Base-by-base conservation (phyloP, 73 alveolate species). In the Durusdinium trenchii region DNA sequence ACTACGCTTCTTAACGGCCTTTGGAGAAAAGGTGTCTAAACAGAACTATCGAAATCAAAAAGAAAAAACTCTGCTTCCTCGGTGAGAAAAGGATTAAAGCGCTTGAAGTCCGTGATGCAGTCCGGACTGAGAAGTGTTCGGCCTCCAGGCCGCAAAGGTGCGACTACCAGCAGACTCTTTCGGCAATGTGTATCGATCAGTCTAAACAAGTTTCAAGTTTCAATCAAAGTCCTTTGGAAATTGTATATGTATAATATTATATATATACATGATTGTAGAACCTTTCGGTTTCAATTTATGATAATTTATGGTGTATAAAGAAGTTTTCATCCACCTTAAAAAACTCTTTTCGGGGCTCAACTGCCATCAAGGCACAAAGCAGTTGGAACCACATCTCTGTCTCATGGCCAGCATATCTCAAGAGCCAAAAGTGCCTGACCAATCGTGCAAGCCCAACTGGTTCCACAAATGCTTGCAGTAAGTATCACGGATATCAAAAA, bases 331-430 rank as follows among this genome's bases (percentile, higher is more conserved):
- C 64, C 62, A 40, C 10, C 60, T 10, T 35, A 71, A 71, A 36
- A 62, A 62, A 14, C 0, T 62, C 38, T 9, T 30, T 9, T 62
- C 35, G 57, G 61, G 57, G 43, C 61, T n/a, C 16, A 20, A 10
- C 16, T 28, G 79, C 94, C 6, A 18, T 69, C 96, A 10, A 36
- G 96, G 45, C 79, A 36, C 98, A 91, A 5, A 91, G 89, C 23
- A 91, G 98, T 54, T 91, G 98, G 89, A 91, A 91, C 98, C 98
- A 91, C 98, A 91, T 91, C 89, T 91, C 98, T 23, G 98, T 91
- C 89, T 91, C 98, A 69, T 91, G 98, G 38, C 98, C 98, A 28
- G 98, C 98, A 38, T 91, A 91, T 50, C 98, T 71, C 46, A 91
- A 60, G 45, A 91, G 90, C 98, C 98, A 91, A 64, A 91, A 91